Evolutionary conservation across 768 basidiomycete genomes (phyloP), one percentile per base, ranked within the genome.

Genomic region (Tylopilus plumbeoviolaceoides): DNA sequence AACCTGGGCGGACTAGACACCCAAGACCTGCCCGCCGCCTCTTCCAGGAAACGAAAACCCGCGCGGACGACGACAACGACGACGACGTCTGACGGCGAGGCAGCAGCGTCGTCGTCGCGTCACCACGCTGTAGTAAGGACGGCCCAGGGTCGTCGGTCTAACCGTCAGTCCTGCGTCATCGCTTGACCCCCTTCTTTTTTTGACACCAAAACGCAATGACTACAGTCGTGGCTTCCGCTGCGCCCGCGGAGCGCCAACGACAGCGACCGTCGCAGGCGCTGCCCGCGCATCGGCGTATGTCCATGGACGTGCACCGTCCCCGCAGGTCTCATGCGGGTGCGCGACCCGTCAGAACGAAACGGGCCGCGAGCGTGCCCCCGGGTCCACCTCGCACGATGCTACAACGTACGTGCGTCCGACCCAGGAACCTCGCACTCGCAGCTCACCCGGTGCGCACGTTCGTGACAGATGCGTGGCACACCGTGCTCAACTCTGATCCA

Each of bases 381-480:
- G 63, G 63, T 18, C 72, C 73, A 17, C 73, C 73, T 41, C 72
- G 79, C 48, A 78, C 77, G 17, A 82, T 89, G 77, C 65, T 90
- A 38, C 79, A 90, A 63, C 84, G 88, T 90, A 71, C 56, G 83
- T 62, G 18, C 36, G 45, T 44, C 53, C 50, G 23, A 17, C 28
- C 7, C 23, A 23, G 31, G 46, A 51, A 25, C 23, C 36, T 30
- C 10, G 48, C 10, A 5, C 30, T 41, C 47, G 35, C 40, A 42
- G 48, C 55, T 57, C 41, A 60, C 38, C 40, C 30, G 21, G 46
- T 35, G 33, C 42, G 40, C 57, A 5, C 60, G 30, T 11, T 30
- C 39, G 7, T 48, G 39, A 18, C 62, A 91, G 89, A 89, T 63
- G 83, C 89, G 15, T 90, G 85, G 85, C 81, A 87, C 60, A 75